Evolutionary conservation across 2,329 filamentous ascomycete species (phyloP).

Genomic region (Blumeriella jaapii): DNA sequence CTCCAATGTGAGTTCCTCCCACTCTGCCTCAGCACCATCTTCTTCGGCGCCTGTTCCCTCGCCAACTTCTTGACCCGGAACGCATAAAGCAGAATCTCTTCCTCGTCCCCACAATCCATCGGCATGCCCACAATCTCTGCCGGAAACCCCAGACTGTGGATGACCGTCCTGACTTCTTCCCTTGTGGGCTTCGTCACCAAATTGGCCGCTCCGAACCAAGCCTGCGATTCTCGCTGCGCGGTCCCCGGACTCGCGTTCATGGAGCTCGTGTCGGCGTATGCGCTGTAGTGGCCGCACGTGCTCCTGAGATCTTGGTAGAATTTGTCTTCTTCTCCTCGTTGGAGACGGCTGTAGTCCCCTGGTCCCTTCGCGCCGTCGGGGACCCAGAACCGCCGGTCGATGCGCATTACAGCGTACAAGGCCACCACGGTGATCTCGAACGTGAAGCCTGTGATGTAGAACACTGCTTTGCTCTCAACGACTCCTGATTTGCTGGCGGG

Average conservation of each 20-base stretch:
- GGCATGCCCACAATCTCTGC: constrained; percentile 6
- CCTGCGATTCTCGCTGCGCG: background rate
- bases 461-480: constrained; percentile 50
- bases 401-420: constrained; percentile 53
- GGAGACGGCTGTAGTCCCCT: constrained; percentile 30
- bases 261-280: background rate
- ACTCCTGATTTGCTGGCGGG: constrained; percentile 5
- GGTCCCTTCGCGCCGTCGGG: constrained; percentile 54
- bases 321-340: background rate
- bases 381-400: constrained; percentile 65
- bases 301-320: constrained; percentile 5
- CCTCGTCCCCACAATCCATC: constrained; percentile 7
- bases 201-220: background rate
- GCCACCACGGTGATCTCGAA: constrained; percentile 61
- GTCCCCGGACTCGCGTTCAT: background rate
- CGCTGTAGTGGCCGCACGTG: background rate
- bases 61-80: constrained; percentile 7
- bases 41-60: background rate
- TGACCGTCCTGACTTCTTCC: constrained; percentile 5
- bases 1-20: background rate
- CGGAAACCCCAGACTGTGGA: constrained; percentile 5
- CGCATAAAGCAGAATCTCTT: constrained; percentile 10
- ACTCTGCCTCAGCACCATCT: background rate
- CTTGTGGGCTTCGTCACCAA: background rate
- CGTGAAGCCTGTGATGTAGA: constrained; percentile 70